Percentiles rank a stretch among this genome's conserved stretches.
These are phyloP conservation scores for Schoenoplectus triqueter DNA, from an alignment of 202 grass and related monocot genomes.

Conservation along the genomic window DNA sequence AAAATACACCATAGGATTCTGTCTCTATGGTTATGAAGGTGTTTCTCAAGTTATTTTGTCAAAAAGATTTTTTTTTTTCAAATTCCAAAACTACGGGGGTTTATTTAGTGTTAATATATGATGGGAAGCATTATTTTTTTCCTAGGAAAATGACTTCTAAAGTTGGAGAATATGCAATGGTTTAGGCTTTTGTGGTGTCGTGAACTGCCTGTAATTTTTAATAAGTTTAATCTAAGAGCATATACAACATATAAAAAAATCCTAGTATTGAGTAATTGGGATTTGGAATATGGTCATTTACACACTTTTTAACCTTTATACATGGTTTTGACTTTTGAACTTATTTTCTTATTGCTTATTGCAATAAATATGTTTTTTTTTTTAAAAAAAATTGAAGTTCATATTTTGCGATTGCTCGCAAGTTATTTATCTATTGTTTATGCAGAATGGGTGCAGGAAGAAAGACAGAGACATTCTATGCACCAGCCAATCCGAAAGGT, in stretches of 20 bases:
- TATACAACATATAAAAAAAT: too few relatives aligned
- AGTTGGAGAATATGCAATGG: too few relatives aligned
- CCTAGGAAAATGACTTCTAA: too few relatives aligned
- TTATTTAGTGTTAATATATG: too few relatives aligned
- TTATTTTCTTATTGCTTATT: neutral
- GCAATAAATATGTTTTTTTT: neutral
- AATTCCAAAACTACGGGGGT: neutral
- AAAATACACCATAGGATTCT: neutral
- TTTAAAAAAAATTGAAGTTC: too few relatives aligned
- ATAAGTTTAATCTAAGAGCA: too few relatives aligned
- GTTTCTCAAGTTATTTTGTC: neutral
- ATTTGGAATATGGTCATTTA: too few relatives aligned
- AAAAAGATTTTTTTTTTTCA: neutral
- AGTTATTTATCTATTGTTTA: slow-evolving; percentile 30
- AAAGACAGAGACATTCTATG: slow-evolving; percentile 44
- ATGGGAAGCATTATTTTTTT: too few relatives aligned
- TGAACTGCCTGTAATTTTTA: too few relatives aligned
- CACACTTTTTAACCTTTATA: too few relatives aligned
- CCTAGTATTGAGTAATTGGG: too few relatives aligned
- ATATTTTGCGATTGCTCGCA: neutral
- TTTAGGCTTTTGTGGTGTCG: too few relatives aligned
- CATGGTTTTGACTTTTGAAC: neutral
- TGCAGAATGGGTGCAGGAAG: slow-evolving; percentile 63
- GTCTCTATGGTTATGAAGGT: neutral
- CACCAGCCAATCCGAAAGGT: slow-evolving; percentile 36